A percentile compares a stretch with the other conserved stretches of the same genome.
Evolutionary conservation across 352 stramenopile genomes (phyloP).

Genomic region (Saprolegnia parasitica): DNA sequence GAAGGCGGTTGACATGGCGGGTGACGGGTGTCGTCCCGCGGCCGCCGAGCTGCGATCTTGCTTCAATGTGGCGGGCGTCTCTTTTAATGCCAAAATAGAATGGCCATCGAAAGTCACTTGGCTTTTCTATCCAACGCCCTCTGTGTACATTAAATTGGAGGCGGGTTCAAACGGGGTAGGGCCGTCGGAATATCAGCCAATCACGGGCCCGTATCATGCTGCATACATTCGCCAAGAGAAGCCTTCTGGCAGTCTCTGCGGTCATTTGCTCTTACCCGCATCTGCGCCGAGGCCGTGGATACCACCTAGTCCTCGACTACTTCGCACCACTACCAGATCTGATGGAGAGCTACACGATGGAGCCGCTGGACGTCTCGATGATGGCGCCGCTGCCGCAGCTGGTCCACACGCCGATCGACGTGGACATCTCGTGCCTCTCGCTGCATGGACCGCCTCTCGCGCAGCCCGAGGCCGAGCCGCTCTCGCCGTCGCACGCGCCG

Average conservation of each 20-base stretch:
- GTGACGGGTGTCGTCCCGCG: too few species aligned
- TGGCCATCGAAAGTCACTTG: too few species aligned
- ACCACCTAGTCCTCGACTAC: too few species aligned
- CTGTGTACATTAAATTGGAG: background rate
- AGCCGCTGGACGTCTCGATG: background rate
- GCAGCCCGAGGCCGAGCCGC: slow-evolving; percentile 23
- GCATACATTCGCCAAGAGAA: background rate
- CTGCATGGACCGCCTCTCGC: background rate
- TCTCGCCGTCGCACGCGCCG: slow-evolving; percentile 5
- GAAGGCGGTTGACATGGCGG: too few species aligned
- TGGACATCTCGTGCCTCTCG: slow-evolving; percentile 22
- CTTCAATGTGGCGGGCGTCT: too few species aligned
- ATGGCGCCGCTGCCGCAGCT: background rate
- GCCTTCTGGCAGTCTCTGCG: background rate
- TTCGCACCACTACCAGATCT: background rate
- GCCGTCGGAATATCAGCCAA: slow-evolving; percentile 3
- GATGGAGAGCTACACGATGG: background rate
- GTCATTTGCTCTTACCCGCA: background rate
- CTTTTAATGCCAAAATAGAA: too few species aligned
- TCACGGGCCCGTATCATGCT: background rate
- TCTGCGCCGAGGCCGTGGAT: too few species aligned
- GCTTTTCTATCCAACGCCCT: too few species aligned
- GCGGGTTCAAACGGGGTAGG: too few species aligned
- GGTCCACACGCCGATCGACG: background rate
- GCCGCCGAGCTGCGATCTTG: too few species aligned